These are phyloP conservation scores for Fusarium foetens DNA, from an alignment of 2,329 filamentous ascomycete genomes.

Conservation along the genomic window DNA sequence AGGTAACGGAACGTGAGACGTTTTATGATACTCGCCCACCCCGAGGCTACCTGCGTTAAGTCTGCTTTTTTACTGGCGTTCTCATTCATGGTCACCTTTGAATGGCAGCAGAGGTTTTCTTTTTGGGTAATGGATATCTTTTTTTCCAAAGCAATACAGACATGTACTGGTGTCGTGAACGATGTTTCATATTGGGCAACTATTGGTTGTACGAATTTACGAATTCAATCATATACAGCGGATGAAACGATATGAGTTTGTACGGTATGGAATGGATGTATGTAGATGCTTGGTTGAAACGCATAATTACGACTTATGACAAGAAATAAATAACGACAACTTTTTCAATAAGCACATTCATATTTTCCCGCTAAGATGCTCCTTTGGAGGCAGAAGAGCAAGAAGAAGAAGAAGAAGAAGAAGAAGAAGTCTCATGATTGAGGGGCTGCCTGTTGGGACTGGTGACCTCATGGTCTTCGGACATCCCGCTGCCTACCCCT, in stretches of 20 bases:
- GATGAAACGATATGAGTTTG: slow-evolving; percentile 11
- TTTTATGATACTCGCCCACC: slow-evolving; percentile 64
- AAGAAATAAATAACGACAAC: slow-evolving; percentile 27
- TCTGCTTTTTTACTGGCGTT: slow-evolving; percentile 32
- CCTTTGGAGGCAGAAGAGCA: background rate
- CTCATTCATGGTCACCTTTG: slow-evolving; percentile 18
- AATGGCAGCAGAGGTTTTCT: slow-evolving; percentile 11
- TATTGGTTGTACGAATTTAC: slow-evolving; percentile 34
- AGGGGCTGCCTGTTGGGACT: slow-evolving; percentile 5
- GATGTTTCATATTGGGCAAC: slow-evolving; percentile 22
- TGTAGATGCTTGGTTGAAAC: slow-evolving; percentile 34
- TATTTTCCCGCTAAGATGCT: background rate
- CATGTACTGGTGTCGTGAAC: slow-evolving; percentile 17
- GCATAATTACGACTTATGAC: slow-evolving; percentile 35
- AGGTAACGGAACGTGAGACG: slow-evolving; percentile 75
- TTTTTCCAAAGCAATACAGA: slow-evolving; percentile 24
- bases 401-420: background rate
- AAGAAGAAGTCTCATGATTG: background rate
- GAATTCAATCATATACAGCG: slow-evolving; percentile 37
- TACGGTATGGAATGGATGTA: slow-evolving; percentile 27
- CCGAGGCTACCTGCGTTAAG: slow-evolving; percentile 44
- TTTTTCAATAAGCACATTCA: background rate
- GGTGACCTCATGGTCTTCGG: slow-evolving; percentile 31
- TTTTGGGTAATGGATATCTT: slow-evolving; percentile 27
- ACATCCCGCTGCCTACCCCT: slow-evolving; percentile 1